phyloP scores from a whole-genome alignment of 2,329 filamentous ascomycete species.

The Graphilbum fragrans region DNA sequence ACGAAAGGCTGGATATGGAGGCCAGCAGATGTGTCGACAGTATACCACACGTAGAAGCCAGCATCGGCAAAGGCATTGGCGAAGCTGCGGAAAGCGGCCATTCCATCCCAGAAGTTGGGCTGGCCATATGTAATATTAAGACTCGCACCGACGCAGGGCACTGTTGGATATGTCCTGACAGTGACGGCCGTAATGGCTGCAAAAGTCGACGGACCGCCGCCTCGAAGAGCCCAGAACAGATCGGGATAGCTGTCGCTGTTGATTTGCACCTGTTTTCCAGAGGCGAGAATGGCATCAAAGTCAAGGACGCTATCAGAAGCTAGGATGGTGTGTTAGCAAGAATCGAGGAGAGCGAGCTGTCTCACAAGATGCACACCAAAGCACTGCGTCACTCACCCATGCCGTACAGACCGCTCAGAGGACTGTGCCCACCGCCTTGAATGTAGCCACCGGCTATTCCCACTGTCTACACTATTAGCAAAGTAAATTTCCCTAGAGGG shows the following conservation, averaged over 20 bases:
- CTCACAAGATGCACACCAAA: too few species aligned
- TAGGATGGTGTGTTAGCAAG: neutral
- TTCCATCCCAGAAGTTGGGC: slow-evolving; percentile 27
- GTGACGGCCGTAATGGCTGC: slow-evolving; percentile 40
- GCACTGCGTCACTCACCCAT: slow-evolving; percentile 15
- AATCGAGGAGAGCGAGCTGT: neutral
- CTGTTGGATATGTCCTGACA: slow-evolving; percentile 31
- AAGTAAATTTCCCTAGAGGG: neutral
- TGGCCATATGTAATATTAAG: slow-evolving; percentile 1
- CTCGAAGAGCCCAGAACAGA: slow-evolving; percentile 44
- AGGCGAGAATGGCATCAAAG: slow-evolving; percentile 31
- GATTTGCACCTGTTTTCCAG: slow-evolving; percentile 30
- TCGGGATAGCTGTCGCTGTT: slow-evolving; percentile 32
- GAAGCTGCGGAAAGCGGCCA: slow-evolving; percentile 33
- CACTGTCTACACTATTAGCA: slow-evolving; percentile 2
- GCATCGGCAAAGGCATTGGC: slow-evolving; percentile 25
- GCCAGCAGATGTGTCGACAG: slow-evolving; percentile 21
- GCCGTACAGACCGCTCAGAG: slow-evolving; percentile 25
- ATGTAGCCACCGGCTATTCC: slow-evolving; percentile 11
- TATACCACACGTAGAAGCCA: slow-evolving; percentile 31
- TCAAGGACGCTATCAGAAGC: slow-evolving; percentile 36
- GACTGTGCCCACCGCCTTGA: slow-evolving; percentile 31
- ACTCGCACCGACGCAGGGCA: slow-evolving; percentile 2
- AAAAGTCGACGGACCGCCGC: slow-evolving; percentile 38
- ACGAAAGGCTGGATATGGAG: slow-evolving; percentile 25